Conservation (phyloP, 257 asterid genomes). For the Nicotiana benthamiana region DNA sequence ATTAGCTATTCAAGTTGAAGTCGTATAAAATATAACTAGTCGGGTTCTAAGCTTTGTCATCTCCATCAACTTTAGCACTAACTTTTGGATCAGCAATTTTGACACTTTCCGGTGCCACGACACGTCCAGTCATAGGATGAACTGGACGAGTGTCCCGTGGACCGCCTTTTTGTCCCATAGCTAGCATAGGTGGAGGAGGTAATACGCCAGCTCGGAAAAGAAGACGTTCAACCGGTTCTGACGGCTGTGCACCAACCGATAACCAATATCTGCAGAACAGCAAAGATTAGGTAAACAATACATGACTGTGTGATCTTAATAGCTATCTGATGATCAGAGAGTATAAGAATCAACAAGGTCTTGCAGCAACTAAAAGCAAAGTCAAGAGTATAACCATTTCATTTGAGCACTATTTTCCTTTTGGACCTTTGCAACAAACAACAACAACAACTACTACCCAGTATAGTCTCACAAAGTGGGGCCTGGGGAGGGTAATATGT, state of each 20-base stretch:
- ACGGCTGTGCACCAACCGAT: conserved; percentile 94
- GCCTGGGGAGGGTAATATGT: no score
- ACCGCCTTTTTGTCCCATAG: conserved; percentile 93
- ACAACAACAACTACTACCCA: no score
- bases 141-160: conserved; percentile 67
- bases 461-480: no score
- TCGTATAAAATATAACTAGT: neutral
- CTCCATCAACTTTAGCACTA: conserved; percentile 26
- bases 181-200: conserved; percentile 90
- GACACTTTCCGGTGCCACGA: conserved; percentile 27
- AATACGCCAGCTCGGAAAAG: conserved; percentile 78
- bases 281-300: neutral
- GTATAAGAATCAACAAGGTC: neutral
- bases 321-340: neutral
- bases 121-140: conserved; percentile 78
- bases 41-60: neutral
- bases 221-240: conserved; percentile 83
- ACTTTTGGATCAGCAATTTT: neutral
- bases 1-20: neutral
- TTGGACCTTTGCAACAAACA: neutral
- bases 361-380: neutral
- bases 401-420: neutral
- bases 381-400: neutral
- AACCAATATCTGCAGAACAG: conserved; percentile 69
- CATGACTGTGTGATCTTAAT: neutral